A percentile compares a stretch with the other conserved stretches of the same genome.
These are phyloP conservation scores for Polychytrium aggregatum DNA, from an alignment of 192 early-diverging fungal species.

Conservation along the genomic window DNA sequence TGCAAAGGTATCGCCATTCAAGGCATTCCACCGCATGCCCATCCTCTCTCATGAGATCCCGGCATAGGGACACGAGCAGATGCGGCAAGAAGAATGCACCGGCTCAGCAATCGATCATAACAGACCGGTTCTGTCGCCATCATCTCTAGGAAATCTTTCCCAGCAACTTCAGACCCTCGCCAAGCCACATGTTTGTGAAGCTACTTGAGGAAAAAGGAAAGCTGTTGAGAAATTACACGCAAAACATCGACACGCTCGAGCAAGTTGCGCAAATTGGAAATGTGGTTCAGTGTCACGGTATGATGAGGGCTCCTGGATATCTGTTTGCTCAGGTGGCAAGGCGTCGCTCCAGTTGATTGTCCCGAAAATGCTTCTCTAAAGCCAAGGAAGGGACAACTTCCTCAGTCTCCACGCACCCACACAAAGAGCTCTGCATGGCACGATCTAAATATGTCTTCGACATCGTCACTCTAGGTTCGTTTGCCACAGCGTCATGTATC, in stretches of 20 bases:
- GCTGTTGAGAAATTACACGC: constrained; percentile 89
- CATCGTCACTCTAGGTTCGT: constrained; percentile 49
- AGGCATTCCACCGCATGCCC: too few species aligned
- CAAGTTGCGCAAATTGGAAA: constrained; percentile 68
- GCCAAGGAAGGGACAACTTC: too few species aligned
- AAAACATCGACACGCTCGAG: constrained; percentile 96
- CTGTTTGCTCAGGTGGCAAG: too few species aligned
- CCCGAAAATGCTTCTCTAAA: too few species aligned
- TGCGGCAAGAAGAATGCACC: too few species aligned
- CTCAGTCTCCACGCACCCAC: too few species aligned
- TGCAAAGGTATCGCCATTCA: too few species aligned
- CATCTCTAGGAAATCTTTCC: constrained; percentile 65
- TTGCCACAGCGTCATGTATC: constrained; percentile 86
- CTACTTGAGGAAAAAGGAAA: constrained; percentile 74
- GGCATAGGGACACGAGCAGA: too few species aligned
- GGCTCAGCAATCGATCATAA: too few species aligned
- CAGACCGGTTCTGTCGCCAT: too few species aligned
- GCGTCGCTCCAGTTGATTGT: too few species aligned
- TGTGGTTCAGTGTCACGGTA: constrained; percentile 86
- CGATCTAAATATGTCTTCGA: constrained; percentile 1
- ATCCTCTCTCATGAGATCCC: too few species aligned
- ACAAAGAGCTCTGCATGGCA: neutral
- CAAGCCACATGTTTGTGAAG: constrained; percentile 80
- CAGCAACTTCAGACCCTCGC: constrained; percentile 75
- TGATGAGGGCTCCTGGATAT: neutral